These are phyloP conservation scores for Termitomyces sp. DNA, from an alignment of 768 basidiomycete species.

Conservation along the genomic window DNA sequence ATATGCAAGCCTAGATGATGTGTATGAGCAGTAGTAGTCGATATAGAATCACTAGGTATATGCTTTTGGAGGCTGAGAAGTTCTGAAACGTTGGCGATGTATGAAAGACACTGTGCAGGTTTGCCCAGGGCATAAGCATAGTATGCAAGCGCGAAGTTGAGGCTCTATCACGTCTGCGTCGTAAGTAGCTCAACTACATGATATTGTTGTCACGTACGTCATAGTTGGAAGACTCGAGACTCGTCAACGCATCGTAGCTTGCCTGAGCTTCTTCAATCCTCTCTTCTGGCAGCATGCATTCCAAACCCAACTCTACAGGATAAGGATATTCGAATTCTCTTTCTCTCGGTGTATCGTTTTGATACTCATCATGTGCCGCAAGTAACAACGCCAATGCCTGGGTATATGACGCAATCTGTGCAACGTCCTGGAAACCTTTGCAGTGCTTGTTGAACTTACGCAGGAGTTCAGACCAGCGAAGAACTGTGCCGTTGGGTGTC, in stretches of 20 bases:
- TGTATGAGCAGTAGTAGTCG: slow-evolving; percentile 16
- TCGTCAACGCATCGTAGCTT: slow-evolving; percentile 51
- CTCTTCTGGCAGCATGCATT: slow-evolving; percentile 52
- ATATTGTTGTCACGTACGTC: slow-evolving; percentile 42
- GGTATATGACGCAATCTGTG: slow-evolving; percentile 63
- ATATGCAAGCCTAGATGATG: slow-evolving; percentile 24
- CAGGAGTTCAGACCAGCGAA: slow-evolving; percentile 76
- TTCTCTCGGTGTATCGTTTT: slow-evolving; percentile 35
- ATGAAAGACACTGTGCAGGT: slow-evolving; percentile 55
- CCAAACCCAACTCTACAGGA: slow-evolving; percentile 43
- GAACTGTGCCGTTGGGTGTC: slow-evolving; percentile 39
- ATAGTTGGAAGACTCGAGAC: slow-evolving; percentile 40
- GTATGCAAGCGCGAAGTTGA: slow-evolving; percentile 67
- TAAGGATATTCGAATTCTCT: slow-evolving; percentile 28
- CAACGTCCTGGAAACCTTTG: slow-evolving; percentile 49
- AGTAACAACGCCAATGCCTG: slow-evolving; percentile 58
- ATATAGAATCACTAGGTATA: slow-evolving; percentile 34
- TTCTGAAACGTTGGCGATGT: slow-evolving; percentile 51
- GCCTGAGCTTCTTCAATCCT: slow-evolving; percentile 49
- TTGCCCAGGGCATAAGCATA: slow-evolving; percentile 73
- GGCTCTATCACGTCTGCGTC: slow-evolving; percentile 40
- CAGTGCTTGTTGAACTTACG: slow-evolving; percentile 88
- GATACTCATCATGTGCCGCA: slow-evolving; percentile 46
- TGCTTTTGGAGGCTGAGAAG: slow-evolving; percentile 49
- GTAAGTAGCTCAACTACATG: neutral